Base-by-base conservation (phyloP, 208 protist genomes). In the Leishmania tarentolae region DNA sequence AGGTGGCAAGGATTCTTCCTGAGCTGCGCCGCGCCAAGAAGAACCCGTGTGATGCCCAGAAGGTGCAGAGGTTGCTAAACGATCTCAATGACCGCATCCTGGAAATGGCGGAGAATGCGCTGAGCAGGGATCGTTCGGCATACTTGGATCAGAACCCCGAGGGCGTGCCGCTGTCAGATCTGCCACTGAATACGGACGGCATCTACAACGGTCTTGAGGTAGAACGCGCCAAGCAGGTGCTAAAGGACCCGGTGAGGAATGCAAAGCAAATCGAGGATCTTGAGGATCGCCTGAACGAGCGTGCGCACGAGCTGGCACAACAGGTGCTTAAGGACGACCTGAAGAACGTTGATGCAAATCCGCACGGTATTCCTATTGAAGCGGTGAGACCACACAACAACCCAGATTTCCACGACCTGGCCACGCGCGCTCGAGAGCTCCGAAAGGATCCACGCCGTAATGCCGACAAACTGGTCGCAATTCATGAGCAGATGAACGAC, bases 211-310 rank as follows among this genome's bases (percentile, higher is more conserved):
- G 82, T 8, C 80, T 96, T 37, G 92, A 96, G 85, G 79, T 87
- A 40, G 89, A 92, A 81, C 92, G 92, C 31, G 89, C 84, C 61
- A 91, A 92, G 75, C 86, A 92, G 75, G 90, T 90, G 87, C 85
- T 94, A 65, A 56, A 82, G 66, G 90, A 93, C 76, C 87, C 87
- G 4, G 81, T 75, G 11, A 75, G 78, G 50, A 92, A 95, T 76
- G 87, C 86, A 2, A 85, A 79, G 61, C 78, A 89, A 71, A 93
- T 95, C 73, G 88, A 90, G 73, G 89, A 92, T 24, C 56, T 94
- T 3, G 83, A 91, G 86, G 83, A 91, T 3, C 84, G 86, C 47
- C 89, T 96, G 69, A 91, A 91, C 83, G 87, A 91, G 81, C 87
- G 87, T 35, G 91, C 87, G 17, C 80, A 90, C 63, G 84, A 92